Evolutionary conservation across 208 protist species (phyloP).

Genomic region (Crithidia fasciculata): DNA sequence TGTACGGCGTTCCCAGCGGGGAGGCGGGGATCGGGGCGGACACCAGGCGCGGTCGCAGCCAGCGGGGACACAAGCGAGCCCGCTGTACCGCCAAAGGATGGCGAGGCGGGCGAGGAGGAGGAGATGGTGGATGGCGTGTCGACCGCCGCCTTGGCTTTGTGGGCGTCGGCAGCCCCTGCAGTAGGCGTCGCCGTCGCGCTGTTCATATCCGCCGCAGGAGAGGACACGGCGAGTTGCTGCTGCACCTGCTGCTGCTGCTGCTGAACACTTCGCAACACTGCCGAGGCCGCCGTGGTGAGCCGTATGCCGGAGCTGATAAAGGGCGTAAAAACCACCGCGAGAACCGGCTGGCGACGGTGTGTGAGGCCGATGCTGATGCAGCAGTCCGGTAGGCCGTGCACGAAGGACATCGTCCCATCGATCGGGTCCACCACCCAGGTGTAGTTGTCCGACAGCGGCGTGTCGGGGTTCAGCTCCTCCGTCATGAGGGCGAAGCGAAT

Average conservation of each 20-base stretch:
- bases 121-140: not conserved
- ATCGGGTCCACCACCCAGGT: slow-evolving; percentile 88
- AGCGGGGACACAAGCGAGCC: not conserved
- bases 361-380: slow-evolving; percentile 79
- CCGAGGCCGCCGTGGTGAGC: slow-evolving; percentile 26
- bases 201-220: not conserved
- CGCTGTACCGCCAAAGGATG: not conserved
- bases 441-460: slow-evolving; percentile 45
- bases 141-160: slow-evolving; percentile 4
- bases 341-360: slow-evolving; percentile 46
- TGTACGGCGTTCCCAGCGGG: not conserved
- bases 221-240: not conserved
- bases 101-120: not conserved
- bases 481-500: slow-evolving; percentile 52
- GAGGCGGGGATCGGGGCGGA: not conserved
- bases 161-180: not conserved
- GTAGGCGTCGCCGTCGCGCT: not conserved
- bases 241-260: slow-evolving; percentile 33
- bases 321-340: slow-evolving; percentile 75
- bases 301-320: slow-evolving; percentile 42
- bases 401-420: slow-evolving; percentile 81
- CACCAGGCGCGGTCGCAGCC: not conserved
- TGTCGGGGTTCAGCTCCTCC: slow-evolving; percentile 48
- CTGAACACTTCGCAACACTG: slow-evolving; percentile 22
- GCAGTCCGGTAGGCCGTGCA: slow-evolving; percentile 76